Conservation (phyloP, 345 rosid genomes). For the Eutrema heterophyllum region DNA sequence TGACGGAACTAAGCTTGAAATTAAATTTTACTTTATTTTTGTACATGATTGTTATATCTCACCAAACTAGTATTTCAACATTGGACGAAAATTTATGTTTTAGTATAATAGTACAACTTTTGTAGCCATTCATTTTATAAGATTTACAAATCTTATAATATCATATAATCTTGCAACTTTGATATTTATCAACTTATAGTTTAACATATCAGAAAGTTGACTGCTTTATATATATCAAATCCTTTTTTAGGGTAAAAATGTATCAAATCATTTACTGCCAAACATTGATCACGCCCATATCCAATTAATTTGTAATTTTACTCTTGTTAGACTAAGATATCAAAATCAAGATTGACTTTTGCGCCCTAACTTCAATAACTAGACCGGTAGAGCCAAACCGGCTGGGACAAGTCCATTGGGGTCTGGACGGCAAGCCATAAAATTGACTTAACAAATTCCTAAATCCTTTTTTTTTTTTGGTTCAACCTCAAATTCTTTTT, state of each 20-base stretch:
- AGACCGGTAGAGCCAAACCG: too few species aligned
- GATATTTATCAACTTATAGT: background rate
- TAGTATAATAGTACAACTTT: background rate
- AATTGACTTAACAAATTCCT: too few species aligned
- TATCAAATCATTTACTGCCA: background rate
- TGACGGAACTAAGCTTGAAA: background rate
- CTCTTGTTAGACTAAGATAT: too few species aligned
- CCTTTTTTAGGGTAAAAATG: background rate
- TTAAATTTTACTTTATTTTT: background rate
- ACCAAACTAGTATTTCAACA: background rate
- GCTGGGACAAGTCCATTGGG: too few species aligned
- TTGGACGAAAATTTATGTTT: background rate
- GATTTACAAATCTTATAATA: background rate
- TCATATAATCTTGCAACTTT: background rate
- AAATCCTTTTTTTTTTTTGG: too few species aligned
- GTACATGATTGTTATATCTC: conserved; percentile 1
- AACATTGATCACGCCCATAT: background rate
- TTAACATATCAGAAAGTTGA: background rate
- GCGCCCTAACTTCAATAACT: too few species aligned
- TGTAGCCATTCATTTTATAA: background rate
- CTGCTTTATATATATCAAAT: background rate
- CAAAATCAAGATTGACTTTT: too few species aligned
- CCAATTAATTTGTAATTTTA: background rate
- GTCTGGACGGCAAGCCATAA: too few species aligned
- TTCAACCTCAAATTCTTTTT: too few species aligned